These are phyloP conservation scores for Maudiozyma humilis DNA, from an alignment of 1,139 yeast species.

Conservation along the genomic window DNA sequence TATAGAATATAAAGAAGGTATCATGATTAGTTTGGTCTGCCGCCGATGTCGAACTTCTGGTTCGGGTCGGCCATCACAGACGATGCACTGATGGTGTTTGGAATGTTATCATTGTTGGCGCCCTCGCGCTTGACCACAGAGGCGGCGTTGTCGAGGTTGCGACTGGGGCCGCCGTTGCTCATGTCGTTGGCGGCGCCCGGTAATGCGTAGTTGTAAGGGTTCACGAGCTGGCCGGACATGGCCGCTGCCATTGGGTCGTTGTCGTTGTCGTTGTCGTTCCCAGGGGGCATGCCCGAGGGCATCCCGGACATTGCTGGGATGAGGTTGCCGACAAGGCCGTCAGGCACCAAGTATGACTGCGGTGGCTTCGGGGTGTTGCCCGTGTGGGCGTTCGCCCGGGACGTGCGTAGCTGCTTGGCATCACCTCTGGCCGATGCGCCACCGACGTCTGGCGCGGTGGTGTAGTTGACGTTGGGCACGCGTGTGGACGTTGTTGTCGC, in stretches of 20 bases:
- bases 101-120: constrained; percentile 3
- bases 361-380: no score
- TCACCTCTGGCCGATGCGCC: no score
- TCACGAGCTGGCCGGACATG: background rate
- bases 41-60: background rate
- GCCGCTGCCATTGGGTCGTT: constrained; percentile 1
- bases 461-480: no score
- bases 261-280: no score
- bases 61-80: background rate
- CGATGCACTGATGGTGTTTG: constrained; percentile 1
- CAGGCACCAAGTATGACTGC: no score
- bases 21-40: background rate
- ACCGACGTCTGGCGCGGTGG: constrained; percentile 1
- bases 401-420: no score
- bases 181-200: background rate
- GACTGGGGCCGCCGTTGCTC: background rate
- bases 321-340: background rate
- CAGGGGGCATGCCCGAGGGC: no score
- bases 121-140: background rate
- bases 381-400: no score
- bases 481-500: no score
- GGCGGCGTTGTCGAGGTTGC: background rate
- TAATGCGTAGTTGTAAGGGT: background rate
- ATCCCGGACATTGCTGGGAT: background rate
- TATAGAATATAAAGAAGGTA: background rate